Base-by-base conservation (phyloP, 495 filamentous ascomycete species). In the Delitschia confertaspora region DNA sequence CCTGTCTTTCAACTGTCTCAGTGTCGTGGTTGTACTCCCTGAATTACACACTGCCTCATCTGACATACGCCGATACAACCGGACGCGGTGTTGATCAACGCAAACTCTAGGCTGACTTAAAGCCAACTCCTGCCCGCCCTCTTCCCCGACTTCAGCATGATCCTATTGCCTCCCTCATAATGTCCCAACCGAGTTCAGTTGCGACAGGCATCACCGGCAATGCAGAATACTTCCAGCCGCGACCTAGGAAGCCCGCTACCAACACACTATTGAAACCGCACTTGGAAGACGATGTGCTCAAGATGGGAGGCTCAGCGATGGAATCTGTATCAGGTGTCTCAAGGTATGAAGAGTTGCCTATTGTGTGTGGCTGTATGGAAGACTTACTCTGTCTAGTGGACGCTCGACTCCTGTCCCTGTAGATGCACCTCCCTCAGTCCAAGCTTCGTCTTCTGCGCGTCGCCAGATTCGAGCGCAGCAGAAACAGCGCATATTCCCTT, bases 401-500 rank as follows among this genome's bases (percentile, higher is more conserved):
- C 76, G 75, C 37, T 85, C 85, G n/a, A 95, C 91, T 22, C 89
- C 89, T 8, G 62, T 95, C 26, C 80, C 93, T 34, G 72, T 78
- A 57, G 88, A 95, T 75, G 91, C 91, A 10, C 91, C 86, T 13
- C 91, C 88, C 2, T 95, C 88, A 1, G 78, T 78, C 22, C 77
- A 85, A 47, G 87, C 85, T 23, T 82, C 93, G 50, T 91, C 85
- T 26, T 78, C 78, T 13, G 87, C 81, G 11, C 76, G 85, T 48
- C 86, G 85, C 61, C 84, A 95, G 52, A 78, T 85, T 29, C 79
- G 89, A 55, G 86, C 86, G 27, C 76, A 85, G 59, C 74, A 80
- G 32, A 79, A 83, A 49, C 82, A 78, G 44, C 80, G 91, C 53
- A 68, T 96, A 25, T 98, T 98, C 60, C 91, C 93, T n/a, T 93